Conservation (phyloP, 78 protist genomes). For the Speleostelium caveatum region DNA sequence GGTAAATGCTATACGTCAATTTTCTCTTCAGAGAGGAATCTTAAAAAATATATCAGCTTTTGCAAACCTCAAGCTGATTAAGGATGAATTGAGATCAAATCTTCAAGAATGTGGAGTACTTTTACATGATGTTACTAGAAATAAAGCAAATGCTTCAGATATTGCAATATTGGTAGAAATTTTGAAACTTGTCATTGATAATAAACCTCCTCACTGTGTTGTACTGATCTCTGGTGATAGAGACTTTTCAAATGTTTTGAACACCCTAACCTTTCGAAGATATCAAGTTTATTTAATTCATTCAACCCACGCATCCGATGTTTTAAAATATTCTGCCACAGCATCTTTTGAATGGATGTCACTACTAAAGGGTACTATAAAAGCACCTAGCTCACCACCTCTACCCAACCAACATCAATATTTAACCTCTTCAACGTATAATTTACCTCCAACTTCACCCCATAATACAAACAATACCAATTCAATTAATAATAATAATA, state of each 20-base stretch:
- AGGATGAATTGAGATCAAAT: slow-evolving; percentile 64
- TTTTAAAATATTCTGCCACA: slow-evolving; percentile 65
- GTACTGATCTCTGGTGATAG: slow-evolving; percentile 75
- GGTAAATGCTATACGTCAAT: slow-evolving; percentile 64
- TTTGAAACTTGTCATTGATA: slow-evolving; percentile 65
- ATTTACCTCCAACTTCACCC: not conserved
- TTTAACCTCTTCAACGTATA: not conserved
- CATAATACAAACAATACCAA: too few species aligned
- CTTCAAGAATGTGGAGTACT: slow-evolving; percentile 78
- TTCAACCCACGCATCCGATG: slow-evolving; percentile 73
- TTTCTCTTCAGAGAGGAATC: slow-evolving; percentile 57
- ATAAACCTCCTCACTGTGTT: slow-evolving; percentile 76
- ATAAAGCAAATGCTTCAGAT: slow-evolving; percentile 76
- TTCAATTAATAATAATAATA: not conserved
- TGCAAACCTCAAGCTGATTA: slow-evolving; percentile 63
- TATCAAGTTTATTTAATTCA: slow-evolving; percentile 69
- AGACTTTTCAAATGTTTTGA: slow-evolving; percentile 58
- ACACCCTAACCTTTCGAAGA: slow-evolving; percentile 63
- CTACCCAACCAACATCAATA: slow-evolving; percentile 26
- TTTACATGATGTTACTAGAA: slow-evolving; percentile 68
- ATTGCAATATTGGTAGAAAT: slow-evolving; percentile 76
- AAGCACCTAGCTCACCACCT: slow-evolving; percentile 40
- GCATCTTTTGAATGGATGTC: slow-evolving; percentile 75
- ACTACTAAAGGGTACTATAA: slow-evolving; percentile 52
- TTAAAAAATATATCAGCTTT: slow-evolving; percentile 74